These are phyloP conservation scores for Globisporangium camurandrum DNA, from an alignment of 352 stramenopile genomes.

Conservation along the genomic window DNA sequence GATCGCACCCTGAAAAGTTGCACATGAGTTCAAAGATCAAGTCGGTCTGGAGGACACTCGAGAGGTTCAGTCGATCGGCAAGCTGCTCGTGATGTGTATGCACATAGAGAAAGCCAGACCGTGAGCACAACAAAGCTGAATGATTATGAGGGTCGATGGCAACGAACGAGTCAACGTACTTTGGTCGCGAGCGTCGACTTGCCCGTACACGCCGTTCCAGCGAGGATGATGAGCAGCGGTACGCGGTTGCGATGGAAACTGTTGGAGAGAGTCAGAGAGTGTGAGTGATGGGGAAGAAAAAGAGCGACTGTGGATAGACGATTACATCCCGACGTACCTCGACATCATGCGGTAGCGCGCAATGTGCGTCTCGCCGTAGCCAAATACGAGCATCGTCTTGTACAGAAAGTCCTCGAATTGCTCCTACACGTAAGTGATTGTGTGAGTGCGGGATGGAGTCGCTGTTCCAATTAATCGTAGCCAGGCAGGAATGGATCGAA, in stretches of 20 bases:
- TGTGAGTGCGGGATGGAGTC: neutral
- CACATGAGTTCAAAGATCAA: conserved; percentile 89
- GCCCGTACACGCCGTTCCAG: conserved; percentile 72
- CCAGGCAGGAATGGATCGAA: conserved; percentile 1
- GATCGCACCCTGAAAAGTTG: conserved; percentile 83
- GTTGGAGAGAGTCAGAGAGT: neutral
- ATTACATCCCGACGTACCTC: conserved; percentile 21
- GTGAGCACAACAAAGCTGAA: neutral
- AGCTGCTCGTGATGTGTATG: conserved; percentile 23
- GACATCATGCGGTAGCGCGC: conserved; percentile 86
- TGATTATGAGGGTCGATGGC: neutral
- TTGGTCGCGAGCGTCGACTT: conserved; percentile 88
- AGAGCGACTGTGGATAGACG: neutral
- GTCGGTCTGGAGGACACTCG: conserved; percentile 80
- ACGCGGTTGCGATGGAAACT: conserved; percentile 83
- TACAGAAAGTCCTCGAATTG: conserved; percentile 89
- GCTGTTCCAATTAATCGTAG: neutral
- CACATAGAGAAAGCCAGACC: neutral
- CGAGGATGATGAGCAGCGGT: conserved; percentile 78
- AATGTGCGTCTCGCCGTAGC: conserved; percentile 81
- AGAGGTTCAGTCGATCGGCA: conserved; percentile 80
- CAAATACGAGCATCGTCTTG: conserved; percentile 86
- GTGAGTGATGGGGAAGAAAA: neutral
- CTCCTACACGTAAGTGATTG: conserved; percentile 30
- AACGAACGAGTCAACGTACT: conserved; percentile 5